Evolutionary conservation across 192 early-diverging fungal genomes (phyloP).

Genomic region (Spinellus fusiger): DNA sequence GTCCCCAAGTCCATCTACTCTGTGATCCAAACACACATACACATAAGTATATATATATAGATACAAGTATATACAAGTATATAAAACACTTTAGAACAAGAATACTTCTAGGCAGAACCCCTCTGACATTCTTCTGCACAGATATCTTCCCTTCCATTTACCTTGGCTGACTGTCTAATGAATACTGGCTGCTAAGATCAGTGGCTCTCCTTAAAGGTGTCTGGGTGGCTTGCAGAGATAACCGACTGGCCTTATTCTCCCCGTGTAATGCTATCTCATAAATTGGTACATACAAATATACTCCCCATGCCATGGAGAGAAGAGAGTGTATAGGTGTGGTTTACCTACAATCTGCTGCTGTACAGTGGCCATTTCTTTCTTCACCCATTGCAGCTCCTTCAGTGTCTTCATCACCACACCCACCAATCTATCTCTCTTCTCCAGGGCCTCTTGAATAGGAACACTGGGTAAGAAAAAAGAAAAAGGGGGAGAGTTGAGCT

Average conservation of each 20-base stretch:
- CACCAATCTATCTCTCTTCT: conserved; percentile 17
- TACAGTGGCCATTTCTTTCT: background rate
- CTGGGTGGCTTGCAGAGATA: too few relatives aligned
- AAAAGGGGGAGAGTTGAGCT: background rate
- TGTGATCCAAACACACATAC: background rate
- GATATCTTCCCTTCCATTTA: too few relatives aligned
- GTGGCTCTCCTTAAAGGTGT: too few relatives aligned
- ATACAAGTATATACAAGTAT: background rate
- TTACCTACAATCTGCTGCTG: background rate
- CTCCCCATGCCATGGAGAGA: background rate
- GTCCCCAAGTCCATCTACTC: conserved; percentile 3
- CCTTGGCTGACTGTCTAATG: too few relatives aligned
- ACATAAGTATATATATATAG: background rate
- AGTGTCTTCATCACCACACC: conserved; percentile 4
- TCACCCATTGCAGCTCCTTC: background rate
- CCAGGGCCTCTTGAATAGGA: background rate
- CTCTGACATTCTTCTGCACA: too few relatives aligned
- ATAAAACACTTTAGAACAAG: too few relatives aligned
- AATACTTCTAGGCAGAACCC: too few relatives aligned
- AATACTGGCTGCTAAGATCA: too few relatives aligned
- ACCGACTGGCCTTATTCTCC: too few relatives aligned
- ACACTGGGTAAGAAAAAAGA: background rate
- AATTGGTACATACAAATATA: background rate
- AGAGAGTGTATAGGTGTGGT: background rate
- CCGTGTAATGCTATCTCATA: conserved; percentile 5